These are phyloP conservation scores for Nyssa sinensis DNA, from an alignment of 148 eudicot species.

Conservation along the genomic window DNA sequence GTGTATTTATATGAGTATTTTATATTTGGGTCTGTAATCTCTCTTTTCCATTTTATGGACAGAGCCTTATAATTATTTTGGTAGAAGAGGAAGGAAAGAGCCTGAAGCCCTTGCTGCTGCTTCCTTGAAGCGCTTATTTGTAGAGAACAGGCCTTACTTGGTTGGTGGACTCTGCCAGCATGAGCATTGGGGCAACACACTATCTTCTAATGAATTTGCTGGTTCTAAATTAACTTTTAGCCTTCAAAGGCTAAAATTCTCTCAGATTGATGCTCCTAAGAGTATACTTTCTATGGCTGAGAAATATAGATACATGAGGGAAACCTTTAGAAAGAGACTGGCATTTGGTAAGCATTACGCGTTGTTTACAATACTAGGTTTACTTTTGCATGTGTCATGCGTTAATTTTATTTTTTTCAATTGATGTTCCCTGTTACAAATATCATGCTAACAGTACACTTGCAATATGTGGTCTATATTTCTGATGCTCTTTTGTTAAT, in stretches of 20 bases:
- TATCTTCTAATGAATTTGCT: slow-evolving; percentile 24
- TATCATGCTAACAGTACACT: not conserved
- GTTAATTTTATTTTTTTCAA: not conserved
- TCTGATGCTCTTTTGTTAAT: too few relatives aligned
- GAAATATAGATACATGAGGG: slow-evolving; percentile 83
- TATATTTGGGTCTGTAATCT: slow-evolving; percentile 4
- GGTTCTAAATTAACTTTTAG: slow-evolving; percentile 44
- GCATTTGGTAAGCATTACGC: slow-evolving; percentile 70
- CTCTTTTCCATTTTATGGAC: slow-evolving; percentile 23
- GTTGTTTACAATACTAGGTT: not conserved
- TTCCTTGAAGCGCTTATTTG: slow-evolving; percentile 76
- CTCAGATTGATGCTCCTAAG: slow-evolving; percentile 38
- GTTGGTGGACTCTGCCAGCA: slow-evolving; percentile 79
- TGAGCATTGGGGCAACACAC: slow-evolving; percentile 30
- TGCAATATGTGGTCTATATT: not conserved
- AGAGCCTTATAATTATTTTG: slow-evolving; percentile 86
- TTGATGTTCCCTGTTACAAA: not conserved
- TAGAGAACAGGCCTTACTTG: slow-evolving; percentile 80
- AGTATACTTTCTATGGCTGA: slow-evolving; percentile 77
- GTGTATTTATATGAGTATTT: not conserved
- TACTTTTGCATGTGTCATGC: not conserved
- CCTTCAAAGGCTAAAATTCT: slow-evolving; percentile 34
- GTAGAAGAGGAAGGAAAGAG: slow-evolving; percentile 84
- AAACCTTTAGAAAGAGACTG: slow-evolving; percentile 69
- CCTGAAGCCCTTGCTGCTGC: slow-evolving; percentile 85